Base-by-base conservation (phyloP, 768 basidiomycete genomes). In the Lentinula guzmanii region DNA sequence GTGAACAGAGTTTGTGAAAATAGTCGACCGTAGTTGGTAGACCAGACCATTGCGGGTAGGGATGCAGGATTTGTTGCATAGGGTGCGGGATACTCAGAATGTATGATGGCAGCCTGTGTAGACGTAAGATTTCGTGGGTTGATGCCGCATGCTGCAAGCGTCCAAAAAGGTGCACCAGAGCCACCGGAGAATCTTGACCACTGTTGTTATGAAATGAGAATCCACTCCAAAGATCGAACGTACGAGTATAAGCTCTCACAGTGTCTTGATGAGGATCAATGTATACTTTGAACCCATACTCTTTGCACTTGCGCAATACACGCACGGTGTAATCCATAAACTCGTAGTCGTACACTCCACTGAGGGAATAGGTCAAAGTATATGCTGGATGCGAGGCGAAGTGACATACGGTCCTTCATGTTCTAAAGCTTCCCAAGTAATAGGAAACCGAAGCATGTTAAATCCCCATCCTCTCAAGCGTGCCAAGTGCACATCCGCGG, bases 241-340 rank as follows among this genome's bases (percentile, higher is more conserved):
- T 9, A 24, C 61, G 16, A 28, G 28, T 4, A 28, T 28, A 46
- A 5, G 46, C 2, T 83, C 93, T 70, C 70, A 97, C 95, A 45
- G 84, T 82, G 68, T 99, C 96, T 72, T 99, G 97, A 72, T 99
- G 96, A 5, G 96, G 94, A 68, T 98, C 95, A 77, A 99, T 86
- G 73, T 86, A 97, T 11, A 95, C 87, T 70, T 83, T 84, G 75
- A 98, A 97, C 16, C 95, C 96, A 67, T 91, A 89, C 52, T 90
- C 86, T 70, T 95, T 94, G 76, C 93, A 95, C 72, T 95, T 95
- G 21, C 83, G 81, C n/a, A 98, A 79, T 0, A 96, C 87, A 9
- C 83, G 82, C 37, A 98, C 82, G 3, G 87, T 91, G 66, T 98
- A 98, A 69, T 96, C 90, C 77, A 98, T 94, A 70, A 87, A 98